phyloP scores from a whole-genome alignment of 2,329 filamentous ascomycete genomes.

The Hymenoscyphus repandus region DNA sequence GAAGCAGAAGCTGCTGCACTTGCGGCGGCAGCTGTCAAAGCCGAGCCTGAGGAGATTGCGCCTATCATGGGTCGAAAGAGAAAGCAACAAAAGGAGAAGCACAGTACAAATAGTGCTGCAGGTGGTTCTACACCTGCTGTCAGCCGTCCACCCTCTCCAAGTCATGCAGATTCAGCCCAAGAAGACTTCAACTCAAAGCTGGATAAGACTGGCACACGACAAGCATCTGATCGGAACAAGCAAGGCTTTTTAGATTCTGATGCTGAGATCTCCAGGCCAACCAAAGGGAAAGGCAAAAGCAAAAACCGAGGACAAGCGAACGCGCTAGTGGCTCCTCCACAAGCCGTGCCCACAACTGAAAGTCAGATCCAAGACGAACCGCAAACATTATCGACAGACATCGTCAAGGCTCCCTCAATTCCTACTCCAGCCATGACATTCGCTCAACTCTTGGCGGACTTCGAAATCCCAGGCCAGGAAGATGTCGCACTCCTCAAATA shows the following conservation, averaged over 20 bases:
- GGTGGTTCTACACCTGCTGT: conserved; percentile 25
- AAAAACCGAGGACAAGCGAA: conserved; percentile 20
- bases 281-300: conserved; percentile 15
- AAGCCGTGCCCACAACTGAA: conserved; percentile 14
- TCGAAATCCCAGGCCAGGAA: conserved; percentile 33
- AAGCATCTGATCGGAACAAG: neutral
- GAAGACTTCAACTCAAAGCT: conserved; percentile 8
- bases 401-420: conserved; percentile 17
- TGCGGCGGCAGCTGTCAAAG: conserved; percentile 33
- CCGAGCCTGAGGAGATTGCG: conserved; percentile 45
- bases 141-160: conserved; percentile 26
- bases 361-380: conserved; percentile 23
- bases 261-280: conserved; percentile 8
- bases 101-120: conserved; percentile 33
- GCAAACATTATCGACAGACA: conserved; percentile 11
- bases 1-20: conserved; percentile 46
- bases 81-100: conserved; percentile 72
- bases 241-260: conserved; percentile 14
- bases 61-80: conserved; percentile 78
- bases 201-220: conserved; percentile 8
- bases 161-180: conserved; percentile 9
- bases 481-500: conserved; percentile 39
- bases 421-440: conserved; percentile 33
- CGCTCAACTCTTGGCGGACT: conserved; percentile 34
- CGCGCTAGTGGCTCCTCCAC: conserved; percentile 19